Percentiles rank a stretch among this genome's conserved stretches.
Evolutionary conservation across 495 filamentous ascomycete genomes (phyloP).

Genomic region (Cercophora newfieldiana): DNA sequence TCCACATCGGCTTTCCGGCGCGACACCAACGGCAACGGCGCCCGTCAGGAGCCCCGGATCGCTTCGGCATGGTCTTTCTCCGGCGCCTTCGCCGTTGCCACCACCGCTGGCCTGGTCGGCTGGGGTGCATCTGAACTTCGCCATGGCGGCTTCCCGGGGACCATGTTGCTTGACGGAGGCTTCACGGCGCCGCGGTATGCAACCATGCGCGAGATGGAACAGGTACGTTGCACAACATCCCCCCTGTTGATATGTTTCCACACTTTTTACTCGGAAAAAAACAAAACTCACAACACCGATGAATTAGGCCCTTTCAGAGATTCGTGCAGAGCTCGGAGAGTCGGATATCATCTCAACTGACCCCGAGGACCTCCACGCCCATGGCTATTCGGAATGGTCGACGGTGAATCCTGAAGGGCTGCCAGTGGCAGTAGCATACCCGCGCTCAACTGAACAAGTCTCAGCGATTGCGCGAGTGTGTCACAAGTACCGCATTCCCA

Average conservation of each 20-base stretch:
- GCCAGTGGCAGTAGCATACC: constrained; percentile 80
- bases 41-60: constrained; percentile 6
- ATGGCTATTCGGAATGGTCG: constrained; percentile 91
- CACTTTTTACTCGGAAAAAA: background rate
- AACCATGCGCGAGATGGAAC: constrained; percentile 49
- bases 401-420: constrained; percentile 74
- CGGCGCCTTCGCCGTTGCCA: constrained; percentile 41
- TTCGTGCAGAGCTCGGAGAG: constrained; percentile 59
- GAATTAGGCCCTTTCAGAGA: constrained; percentile 47
- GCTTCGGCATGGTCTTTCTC: constrained; percentile 35
- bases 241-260: background rate
- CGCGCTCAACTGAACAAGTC: constrained; percentile 76
- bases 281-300: background rate
- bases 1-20: constrained; percentile 27
- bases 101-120: constrained; percentile 43
- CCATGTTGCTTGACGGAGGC: constrained; percentile 43
- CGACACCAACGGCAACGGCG: constrained; percentile 13
- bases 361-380: constrained; percentile 73
- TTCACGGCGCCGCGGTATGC: constrained; percentile 46
- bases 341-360: constrained; percentile 77
- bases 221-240: constrained; percentile 38
- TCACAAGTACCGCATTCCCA: constrained; percentile 78
- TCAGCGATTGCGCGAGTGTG: constrained; percentile 78
- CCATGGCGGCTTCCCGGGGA: constrained; percentile 29
- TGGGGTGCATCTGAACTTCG: constrained; percentile 40